Percentiles rank a stretch among this genome's conserved stretches.
These are phyloP conservation scores for Dendryphion nanum DNA, from an alignment of 2,329 filamentous ascomycete genomes.

Conservation along the genomic window DNA sequence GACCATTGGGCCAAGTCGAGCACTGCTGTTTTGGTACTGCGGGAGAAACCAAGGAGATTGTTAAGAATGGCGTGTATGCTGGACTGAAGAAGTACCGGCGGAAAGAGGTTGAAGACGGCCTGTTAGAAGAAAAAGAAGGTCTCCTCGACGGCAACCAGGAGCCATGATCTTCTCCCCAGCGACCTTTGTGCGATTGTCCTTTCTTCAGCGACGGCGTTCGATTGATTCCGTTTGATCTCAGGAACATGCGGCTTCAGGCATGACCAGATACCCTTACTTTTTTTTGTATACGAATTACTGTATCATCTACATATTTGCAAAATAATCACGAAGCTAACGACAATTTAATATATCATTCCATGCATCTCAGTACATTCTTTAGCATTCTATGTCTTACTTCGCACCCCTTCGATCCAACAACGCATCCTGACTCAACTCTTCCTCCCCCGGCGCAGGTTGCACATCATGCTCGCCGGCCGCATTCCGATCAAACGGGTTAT, in stretches of 20 bases:
- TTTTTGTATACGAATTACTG: too few species aligned
- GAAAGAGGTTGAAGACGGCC: constrained; percentile 7
- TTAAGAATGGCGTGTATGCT: constrained; percentile 37
- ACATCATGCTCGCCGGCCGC: constrained; percentile 18
- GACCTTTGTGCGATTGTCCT: too few species aligned
- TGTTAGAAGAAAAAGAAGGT: constrained; percentile 11
- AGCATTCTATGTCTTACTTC: constrained; percentile 12
- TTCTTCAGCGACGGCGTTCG: too few species aligned
- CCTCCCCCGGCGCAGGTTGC: constrained; percentile 26
- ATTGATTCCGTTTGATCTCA: too few species aligned
- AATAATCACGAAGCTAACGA: too few species aligned
- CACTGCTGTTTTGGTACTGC: constrained; percentile 40
- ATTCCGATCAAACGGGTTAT: constrained; percentile 14
- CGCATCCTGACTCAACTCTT: constrained; percentile 21
- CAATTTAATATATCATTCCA: too few species aligned
- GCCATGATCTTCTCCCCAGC: too few species aligned
- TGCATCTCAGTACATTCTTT: too few species aligned
- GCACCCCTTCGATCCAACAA: constrained; percentile 22
- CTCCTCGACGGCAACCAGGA: too few species aligned
- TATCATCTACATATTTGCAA: too few species aligned
- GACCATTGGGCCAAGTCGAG: constrained; percentile 31
- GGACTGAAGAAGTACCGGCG: constrained; percentile 25
- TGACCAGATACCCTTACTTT: too few species aligned
- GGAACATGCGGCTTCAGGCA: too few species aligned
- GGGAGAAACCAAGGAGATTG: constrained; percentile 38